A percentile compares a stretch with the other conserved stretches of the same genome.
Evolutionary conservation across 148 eudicot species (phyloP).

Genomic region (Rhododendron griersonianum): DNA sequence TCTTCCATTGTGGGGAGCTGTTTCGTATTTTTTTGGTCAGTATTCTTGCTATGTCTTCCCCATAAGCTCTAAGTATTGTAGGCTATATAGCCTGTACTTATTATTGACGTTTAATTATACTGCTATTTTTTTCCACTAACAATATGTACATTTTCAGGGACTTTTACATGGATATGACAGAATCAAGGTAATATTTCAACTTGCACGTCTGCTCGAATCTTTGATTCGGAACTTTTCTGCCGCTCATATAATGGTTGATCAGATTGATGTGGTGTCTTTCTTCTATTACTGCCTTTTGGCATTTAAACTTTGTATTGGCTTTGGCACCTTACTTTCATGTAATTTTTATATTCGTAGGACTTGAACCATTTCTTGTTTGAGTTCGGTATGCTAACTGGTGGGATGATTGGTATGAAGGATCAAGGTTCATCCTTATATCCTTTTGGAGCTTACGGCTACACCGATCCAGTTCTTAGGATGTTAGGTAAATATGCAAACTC

Average conservation of each 20-base stretch:
- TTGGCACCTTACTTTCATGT: background rate
- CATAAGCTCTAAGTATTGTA: too few species aligned
- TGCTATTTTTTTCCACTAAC: background rate
- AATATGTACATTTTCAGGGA: background rate
- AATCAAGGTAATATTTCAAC: background rate
- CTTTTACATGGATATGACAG: background rate
- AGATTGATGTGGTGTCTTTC: background rate
- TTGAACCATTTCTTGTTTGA: background rate
- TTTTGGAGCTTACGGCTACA: background rate
- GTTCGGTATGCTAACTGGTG: background rate
- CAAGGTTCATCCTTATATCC: background rate
- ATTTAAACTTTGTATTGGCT: background rate
- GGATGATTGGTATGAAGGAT: background rate
- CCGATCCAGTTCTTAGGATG: background rate
- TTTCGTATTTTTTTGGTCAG: too few species aligned
- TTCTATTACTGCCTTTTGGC: background rate
- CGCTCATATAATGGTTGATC: slow-evolving; percentile 2
- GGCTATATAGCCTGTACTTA: too few species aligned
- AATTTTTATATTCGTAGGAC: background rate
- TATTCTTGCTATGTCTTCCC: too few species aligned
- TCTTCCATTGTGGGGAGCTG: too few species aligned
- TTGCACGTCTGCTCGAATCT: background rate
- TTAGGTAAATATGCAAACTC: background rate
- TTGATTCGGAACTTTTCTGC: background rate
- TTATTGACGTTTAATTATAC: too few species aligned